Evolutionary conservation across 495 filamentous ascomycete species (phyloP).

Genomic region (Tetracladium marchalianum): DNA sequence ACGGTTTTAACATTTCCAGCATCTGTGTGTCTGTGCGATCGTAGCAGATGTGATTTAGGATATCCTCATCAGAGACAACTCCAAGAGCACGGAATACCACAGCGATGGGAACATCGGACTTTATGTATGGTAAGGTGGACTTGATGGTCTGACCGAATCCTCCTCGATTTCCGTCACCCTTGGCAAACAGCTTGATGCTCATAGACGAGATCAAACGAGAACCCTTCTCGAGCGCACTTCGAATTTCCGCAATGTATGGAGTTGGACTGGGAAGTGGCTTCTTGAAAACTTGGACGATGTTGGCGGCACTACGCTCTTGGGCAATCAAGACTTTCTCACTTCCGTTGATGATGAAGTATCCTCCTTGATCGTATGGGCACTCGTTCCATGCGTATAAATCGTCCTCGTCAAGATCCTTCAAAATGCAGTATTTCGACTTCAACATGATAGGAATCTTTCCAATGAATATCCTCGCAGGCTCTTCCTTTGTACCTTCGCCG

Average conservation of each 20-base stretch:
- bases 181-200: constrained; percentile 76
- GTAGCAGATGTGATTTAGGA: constrained; percentile 94
- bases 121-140: constrained; percentile 85
- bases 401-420: constrained; percentile 70
- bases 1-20: constrained; percentile 94
- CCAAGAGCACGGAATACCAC: constrained; percentile 93
- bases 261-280: constrained; percentile 81
- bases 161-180: constrained; percentile 67
- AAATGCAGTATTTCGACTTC: constrained; percentile 84
- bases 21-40: constrained; percentile 91
- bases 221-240: constrained; percentile 93
- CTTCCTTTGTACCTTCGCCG: constrained; percentile 23
- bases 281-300: constrained; percentile 98
- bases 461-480: constrained; percentile 41
- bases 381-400: constrained; percentile 81
- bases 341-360: constrained; percentile 99
- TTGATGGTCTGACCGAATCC: constrained; percentile 80
- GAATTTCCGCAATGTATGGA: constrained; percentile 89
- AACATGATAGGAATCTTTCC: constrained; percentile 97
- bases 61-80: constrained; percentile 95
- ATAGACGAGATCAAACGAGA: constrained; percentile 86
- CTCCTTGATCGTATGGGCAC: constrained; percentile 95
- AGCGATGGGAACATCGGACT: constrained; percentile 83
- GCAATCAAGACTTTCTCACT: constrained; percentile 98
- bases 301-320: constrained; percentile 93